These are phyloP conservation scores for Globisporangium parvum DNA, from an alignment of 352 stramenopile species.

Conservation along the genomic window DNA sequence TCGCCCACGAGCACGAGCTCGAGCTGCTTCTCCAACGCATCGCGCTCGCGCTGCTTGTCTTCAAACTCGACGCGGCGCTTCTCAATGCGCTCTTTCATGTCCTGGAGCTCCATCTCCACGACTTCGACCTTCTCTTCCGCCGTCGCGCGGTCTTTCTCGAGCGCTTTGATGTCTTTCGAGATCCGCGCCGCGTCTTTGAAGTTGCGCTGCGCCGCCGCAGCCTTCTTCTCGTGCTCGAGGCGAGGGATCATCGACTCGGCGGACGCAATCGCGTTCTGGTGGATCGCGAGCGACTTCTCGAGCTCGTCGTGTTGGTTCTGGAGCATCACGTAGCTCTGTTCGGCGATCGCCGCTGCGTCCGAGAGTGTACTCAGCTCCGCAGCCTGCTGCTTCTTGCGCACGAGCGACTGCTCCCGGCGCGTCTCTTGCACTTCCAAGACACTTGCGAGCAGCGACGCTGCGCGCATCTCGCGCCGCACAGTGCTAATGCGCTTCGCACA, in stretches of 20 bases:
- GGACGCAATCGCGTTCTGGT: constrained; percentile 77
- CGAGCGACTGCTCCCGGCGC: constrained; percentile 49
- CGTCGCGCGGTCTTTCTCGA: constrained; percentile 76
- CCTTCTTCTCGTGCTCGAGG: constrained; percentile 79
- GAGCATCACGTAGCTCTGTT: constrained; percentile 73
- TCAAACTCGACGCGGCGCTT: constrained; percentile 64
- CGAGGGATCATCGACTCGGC: constrained; percentile 73
- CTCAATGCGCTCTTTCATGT: constrained; percentile 65
- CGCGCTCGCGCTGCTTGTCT: constrained; percentile 72
- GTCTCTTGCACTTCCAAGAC: constrained; percentile 74
- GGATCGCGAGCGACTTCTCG: constrained; percentile 63
- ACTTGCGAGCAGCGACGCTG: constrained; percentile 47
- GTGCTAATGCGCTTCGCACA: constrained; percentile 53
- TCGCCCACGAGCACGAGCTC: constrained; percentile 64
- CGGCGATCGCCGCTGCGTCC: constrained; percentile 59
- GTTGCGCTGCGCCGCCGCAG: constrained; percentile 67
- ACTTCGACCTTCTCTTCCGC: constrained; percentile 82
- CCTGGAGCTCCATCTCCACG: constrained; percentile 78
- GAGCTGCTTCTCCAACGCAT: constrained; percentile 68
- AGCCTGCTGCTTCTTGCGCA: constrained; percentile 72
- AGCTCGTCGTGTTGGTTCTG: constrained; percentile 71
- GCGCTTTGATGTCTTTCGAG: constrained; percentile 82
- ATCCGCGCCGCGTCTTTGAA: constrained; percentile 84
- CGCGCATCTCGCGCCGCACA: constrained; percentile 68
- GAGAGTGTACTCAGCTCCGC: constrained; percentile 62